These are phyloP conservation scores for Alternaria atra DNA, from an alignment of 2,329 filamentous ascomycete genomes.

Conservation along the genomic window DNA sequence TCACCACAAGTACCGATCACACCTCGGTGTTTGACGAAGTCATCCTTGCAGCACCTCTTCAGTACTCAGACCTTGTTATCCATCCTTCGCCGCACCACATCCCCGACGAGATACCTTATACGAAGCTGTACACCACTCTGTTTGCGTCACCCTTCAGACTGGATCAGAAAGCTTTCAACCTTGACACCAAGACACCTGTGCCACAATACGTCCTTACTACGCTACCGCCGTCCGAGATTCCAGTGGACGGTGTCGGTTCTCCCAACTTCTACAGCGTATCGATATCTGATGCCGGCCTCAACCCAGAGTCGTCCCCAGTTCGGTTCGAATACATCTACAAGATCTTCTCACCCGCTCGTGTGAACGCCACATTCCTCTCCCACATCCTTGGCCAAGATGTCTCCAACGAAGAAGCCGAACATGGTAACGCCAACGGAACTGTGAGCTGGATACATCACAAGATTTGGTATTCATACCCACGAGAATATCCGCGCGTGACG, in stretches of 20 bases:
- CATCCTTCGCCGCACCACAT: constrained; percentile 54
- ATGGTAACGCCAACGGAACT: constrained; percentile 41
- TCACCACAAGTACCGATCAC: constrained; percentile 45
- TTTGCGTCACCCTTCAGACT: constrained; percentile 81
- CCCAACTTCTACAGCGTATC: constrained; percentile 88
- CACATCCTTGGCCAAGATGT: constrained; percentile 56
- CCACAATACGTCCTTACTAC: constrained; percentile 87
- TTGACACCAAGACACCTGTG: constrained; percentile 64
- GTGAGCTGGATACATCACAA: constrained; percentile 49
- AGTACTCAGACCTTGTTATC: constrained; percentile 76
- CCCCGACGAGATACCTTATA: constrained; percentile 86
- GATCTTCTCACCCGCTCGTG: constrained; percentile 67
- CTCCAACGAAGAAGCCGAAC: constrained; percentile 43
- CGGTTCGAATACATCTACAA: constrained; percentile 69
- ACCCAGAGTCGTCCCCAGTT: constrained; percentile 57
- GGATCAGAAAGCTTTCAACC: constrained; percentile 75
- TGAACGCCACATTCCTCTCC: constrained; percentile 59
- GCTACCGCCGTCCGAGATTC: constrained; percentile 68
- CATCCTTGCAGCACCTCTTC: constrained; percentile 82
- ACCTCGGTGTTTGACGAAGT: constrained; percentile 74
- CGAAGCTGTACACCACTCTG: constrained; percentile 85
- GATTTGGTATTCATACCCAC: constrained; percentile 87
- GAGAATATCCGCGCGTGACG: constrained; percentile 81
- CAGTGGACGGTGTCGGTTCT: constrained; percentile 64
- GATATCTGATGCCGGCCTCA: constrained; percentile 70